Evolutionary conservation across 495 filamentous ascomycete species (phyloP), one percentile per base, ranked within the genome.

Genomic region (Penicillium herquei): DNA sequence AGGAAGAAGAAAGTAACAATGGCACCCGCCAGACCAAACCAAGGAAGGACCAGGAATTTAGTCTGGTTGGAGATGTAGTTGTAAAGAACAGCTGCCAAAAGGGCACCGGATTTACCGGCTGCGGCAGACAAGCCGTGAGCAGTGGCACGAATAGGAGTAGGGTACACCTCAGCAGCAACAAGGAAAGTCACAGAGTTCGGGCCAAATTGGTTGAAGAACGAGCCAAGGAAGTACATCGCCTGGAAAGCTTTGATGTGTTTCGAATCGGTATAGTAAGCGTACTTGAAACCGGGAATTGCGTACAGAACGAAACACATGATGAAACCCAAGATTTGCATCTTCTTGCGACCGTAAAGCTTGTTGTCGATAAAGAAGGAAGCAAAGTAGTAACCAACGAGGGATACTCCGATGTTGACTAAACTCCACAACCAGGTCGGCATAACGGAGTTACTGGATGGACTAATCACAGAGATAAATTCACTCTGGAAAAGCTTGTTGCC

Each of bases 191-290:
- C 89, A 51, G 82, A 84, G 80, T 96, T 96, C 71, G 92, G 91
- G 7, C 92, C 91, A 64, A 96, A 96, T 70, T 96, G 92, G 79
- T 94, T 95, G 85, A 96, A 96, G 79, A 96, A 96, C 39, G 87
- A 90, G 43, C 87, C 89, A 45, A 94, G 70, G 78, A 92, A 96
- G 79, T 96, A 82, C 88, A 96, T 94, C 56, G 91, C 83, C 72
- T 94, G 90, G 86, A 96, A 96, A 0, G 77, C 73, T 55, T 86
- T 80, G 75, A 95, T 86, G 62, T 88, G 80, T 13, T 72, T 73
- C 0, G 78, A 74, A 11, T 65, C 67, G 12, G 77, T 87, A 77
- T 89, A 96, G 78, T 92, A 92, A 0, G 88, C 64, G 79, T 81
- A 96, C 64, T 89, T 71, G 82, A 95, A 96, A 33, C 83, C 90